Percentiles rank a stretch among this genome's conserved stretches.
These are phyloP conservation scores for Clarireedia homoeocarpa DNA, from an alignment of 2,329 filamentous ascomycete species.

Conservation along the genomic window DNA sequence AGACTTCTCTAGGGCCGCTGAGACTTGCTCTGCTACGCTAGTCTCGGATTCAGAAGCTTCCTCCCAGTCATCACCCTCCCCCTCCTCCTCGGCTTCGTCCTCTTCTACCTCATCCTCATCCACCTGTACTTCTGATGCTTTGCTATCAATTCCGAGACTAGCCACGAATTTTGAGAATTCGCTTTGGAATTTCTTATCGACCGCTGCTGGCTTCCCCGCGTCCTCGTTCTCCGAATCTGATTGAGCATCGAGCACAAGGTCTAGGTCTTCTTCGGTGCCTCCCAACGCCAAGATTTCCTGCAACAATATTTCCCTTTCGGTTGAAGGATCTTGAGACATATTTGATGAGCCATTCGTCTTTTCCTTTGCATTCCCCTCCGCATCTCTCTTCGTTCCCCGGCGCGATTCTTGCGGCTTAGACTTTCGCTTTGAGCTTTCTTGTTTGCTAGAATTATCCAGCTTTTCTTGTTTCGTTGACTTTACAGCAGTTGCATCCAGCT, in stretches of 20 bases:
- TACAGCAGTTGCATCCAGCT: conserved; percentile 6
- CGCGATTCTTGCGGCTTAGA: conserved; percentile 11
- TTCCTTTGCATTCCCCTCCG: conserved; percentile 26
- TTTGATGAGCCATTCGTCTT: conserved; percentile 19
- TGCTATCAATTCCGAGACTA: conserved; percentile 41
- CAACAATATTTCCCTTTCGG: conserved; percentile 35
- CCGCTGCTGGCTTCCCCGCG: conserved; percentile 16
- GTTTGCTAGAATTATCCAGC: conserved; percentile 23
- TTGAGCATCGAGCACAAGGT: conserved; percentile 48
- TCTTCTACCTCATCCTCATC: conserved; percentile 31
- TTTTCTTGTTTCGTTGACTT: conserved; percentile 33
- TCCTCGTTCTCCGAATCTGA: conserved; percentile 38
- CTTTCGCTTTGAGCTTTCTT: conserved; percentile 4
- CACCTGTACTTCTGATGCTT: conserved; percentile 26
- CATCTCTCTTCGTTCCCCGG: conserved; percentile 30
- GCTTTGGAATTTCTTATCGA: conserved; percentile 41
- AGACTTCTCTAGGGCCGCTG: conserved; percentile 23
- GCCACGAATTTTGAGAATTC: conserved; percentile 46
- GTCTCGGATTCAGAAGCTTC: conserved; percentile 24
- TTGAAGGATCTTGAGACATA: conserved; percentile 14
- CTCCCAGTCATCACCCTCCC: conserved; percentile 25
- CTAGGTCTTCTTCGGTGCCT: conserved; percentile 56
- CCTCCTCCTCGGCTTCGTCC: conserved; percentile 29
- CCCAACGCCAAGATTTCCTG: conserved; percentile 58
- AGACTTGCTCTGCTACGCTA: conserved; percentile 28